Evolutionary conservation across 208 protist species (phyloP).

Genomic region (Angomonas desouzai): DNA sequence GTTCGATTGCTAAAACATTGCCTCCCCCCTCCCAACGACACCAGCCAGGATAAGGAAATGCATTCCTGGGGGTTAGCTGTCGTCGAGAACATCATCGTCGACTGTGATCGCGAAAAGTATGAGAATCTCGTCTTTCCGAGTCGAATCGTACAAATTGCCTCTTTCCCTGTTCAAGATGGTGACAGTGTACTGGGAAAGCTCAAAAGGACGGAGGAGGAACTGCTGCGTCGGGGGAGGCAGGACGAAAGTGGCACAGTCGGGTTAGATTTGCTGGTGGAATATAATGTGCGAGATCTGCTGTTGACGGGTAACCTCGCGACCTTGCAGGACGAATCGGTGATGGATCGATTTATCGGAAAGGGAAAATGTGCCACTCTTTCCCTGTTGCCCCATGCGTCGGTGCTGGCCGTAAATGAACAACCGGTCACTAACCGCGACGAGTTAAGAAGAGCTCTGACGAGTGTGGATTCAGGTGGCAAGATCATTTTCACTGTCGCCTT

Average conservation of each 20-base stretch:
- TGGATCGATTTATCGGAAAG: constrained; percentile 23
- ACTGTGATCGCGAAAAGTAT: background rate
- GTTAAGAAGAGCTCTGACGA: constrained; percentile 24
- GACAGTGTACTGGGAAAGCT: background rate
- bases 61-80: background rate
- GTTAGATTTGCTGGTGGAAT: background rate
- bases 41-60: background rate
- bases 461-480: background rate
- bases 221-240: background rate
- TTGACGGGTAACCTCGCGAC: background rate
- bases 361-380: constrained; percentile 17
- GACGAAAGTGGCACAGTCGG: background rate
- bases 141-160: background rate
- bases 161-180: background rate
- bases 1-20: background rate
- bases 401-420: constrained; percentile 31
- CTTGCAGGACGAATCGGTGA: constrained; percentile 19
- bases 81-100: background rate
- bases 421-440: constrained; percentile 21
- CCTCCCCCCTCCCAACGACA: background rate
- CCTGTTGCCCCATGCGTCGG: constrained; percentile 18
- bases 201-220: background rate
- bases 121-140: background rate
- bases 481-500: background rate
- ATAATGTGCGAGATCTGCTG: background rate